Base-by-base conservation (phyloP, 2,329 filamentous ascomycete genomes). In the Ustulina deusta region DNA sequence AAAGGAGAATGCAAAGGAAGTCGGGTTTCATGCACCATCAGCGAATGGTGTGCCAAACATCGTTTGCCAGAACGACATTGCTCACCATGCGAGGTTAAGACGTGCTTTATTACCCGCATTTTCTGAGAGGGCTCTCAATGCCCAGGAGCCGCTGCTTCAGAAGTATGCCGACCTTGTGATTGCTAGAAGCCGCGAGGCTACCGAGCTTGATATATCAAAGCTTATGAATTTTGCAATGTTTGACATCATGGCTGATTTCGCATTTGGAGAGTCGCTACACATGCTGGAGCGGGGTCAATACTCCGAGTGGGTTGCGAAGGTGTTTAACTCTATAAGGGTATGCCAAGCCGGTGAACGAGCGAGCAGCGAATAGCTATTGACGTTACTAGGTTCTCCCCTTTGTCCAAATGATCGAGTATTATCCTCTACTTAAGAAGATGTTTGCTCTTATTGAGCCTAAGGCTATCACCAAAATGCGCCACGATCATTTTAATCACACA, bases 371-470 rank as follows among this genome's bases (percentile, higher is more conserved):
- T n/a, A 15, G 11, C 13, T 27, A 56, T 22, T 63, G 13, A 64
- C 54, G 13, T 51, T 11, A 27, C 22, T 29, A 70, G 65, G 52
- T 66, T 10, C 42, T 76, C 6, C 75, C 74, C 0, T 49, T 74
- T 11, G 44, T 72, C 0, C 70, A 73, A 7, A 69, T 77, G 10
- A 73, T 76, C 27, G 63, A 73, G 55, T 76, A 70, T 40, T 75
- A 76, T 52, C 71, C 74, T 0, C 38, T 76, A 0, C 49, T 72
- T 1, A 71, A 69, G 25, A 64, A 59, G 29, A 57, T 74, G 10
- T 75, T 72, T 54, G 55, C 56, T 20, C 54, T 61, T 3, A 61
- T 75, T 27, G 75, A 77, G 56, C 72, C 75, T 0, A 73, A 75
- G 20, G 73, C 65, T 1, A 60, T 76, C 2, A 48, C 55, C 0